Base-by-base conservation (phyloP, 805 yeast genomes). In the Suhomyces xylopsoci region DNA sequence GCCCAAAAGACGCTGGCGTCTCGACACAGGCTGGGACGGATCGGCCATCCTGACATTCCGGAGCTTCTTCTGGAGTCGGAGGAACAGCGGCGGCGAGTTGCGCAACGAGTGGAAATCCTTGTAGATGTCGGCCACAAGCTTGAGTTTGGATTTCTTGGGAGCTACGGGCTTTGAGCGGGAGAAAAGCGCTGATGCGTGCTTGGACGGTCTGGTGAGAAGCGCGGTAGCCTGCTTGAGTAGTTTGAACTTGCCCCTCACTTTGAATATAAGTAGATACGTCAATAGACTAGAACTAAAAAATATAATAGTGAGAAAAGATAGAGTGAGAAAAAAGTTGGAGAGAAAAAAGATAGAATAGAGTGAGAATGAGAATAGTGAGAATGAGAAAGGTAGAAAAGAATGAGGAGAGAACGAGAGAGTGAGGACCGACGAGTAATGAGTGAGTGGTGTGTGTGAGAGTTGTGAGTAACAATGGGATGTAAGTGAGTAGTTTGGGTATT, bases 1-100 rank as follows among this genome's bases (percentile, higher is more conserved):
- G 20, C 83, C 84, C 40, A 71, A 60, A 25, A 83, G 60, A 41
- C 80, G 66, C 58, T 76, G 83, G 32, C 85, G 70, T 55, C 76
- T 72, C 2, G 73, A 68, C n/a, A 53, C 24, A 19, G 57, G 52
- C 47, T 45, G 53, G 7, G 32, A 38, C 10, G 34, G 24, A 22
- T 34, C 34, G 17, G 47, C 48, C 59, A 53, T 59, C 30, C 49
- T 61, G 20, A 59, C 66, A 62, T 62, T 55, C 22, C 63, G 58
- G 12, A 45, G 26, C 49, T 22, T 28, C 41, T 38, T 41, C 5
- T 48, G 47, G 38, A 17, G 38, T 12, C 19, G 34, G 12, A 36
- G 8, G 24, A 9, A 22, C 44, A 28, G 10, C 26, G 40, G 28
- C 15, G 45, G 24, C 10, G 26, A 19, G 20, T 32, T 54, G 48